Evolutionary conservation across 176 grass and related monocot genomes (phyloP).

Genomic region (Saccharum officinarum): DNA sequence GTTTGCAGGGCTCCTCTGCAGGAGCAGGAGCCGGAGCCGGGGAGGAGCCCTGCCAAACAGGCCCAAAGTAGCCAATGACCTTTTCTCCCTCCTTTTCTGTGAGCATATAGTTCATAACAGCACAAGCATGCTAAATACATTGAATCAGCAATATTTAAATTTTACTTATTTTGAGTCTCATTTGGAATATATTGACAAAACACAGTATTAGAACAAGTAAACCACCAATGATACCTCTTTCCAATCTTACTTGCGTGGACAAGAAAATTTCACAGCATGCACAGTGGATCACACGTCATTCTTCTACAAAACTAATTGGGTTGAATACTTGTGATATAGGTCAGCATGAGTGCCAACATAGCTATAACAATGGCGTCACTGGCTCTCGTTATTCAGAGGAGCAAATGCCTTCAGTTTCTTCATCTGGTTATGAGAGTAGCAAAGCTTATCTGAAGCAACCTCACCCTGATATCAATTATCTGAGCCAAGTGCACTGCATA

Average conservation of each 20-base stretch:
- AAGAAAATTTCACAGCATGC: background rate
- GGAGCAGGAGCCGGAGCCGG: no score
- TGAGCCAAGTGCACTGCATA: slow-evolving; percentile 45
- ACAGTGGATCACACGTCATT: slow-evolving; percentile 6
- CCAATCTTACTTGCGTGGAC: slow-evolving; percentile 2
- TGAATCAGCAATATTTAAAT: background rate
- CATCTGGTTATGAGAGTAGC: background rate
- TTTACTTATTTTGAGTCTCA: slow-evolving; percentile 20
- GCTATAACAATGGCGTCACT: slow-evolving; percentile 19
- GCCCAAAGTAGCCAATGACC: background rate
- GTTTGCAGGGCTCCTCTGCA: no score
- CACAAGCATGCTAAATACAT: background rate
- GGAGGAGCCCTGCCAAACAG: no score
- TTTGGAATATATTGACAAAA: slow-evolving; percentile 41
- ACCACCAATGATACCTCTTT: slow-evolving; percentile 31
- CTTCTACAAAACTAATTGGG: slow-evolving; percentile 16
- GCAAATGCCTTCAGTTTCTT: slow-evolving; percentile 15
- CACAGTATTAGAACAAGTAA: slow-evolving; percentile 20
- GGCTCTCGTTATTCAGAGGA: background rate
- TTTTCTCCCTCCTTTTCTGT: background rate
- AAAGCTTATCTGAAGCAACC: slow-evolving; percentile 9
- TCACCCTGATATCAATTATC: slow-evolving; percentile 56
- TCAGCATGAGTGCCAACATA: background rate
- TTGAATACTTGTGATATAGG: slow-evolving; percentile 13
- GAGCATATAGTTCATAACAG: background rate